Evolutionary conservation across 441 rosid genomes (phyloP).

Genomic region (California macrophylla): DNA sequence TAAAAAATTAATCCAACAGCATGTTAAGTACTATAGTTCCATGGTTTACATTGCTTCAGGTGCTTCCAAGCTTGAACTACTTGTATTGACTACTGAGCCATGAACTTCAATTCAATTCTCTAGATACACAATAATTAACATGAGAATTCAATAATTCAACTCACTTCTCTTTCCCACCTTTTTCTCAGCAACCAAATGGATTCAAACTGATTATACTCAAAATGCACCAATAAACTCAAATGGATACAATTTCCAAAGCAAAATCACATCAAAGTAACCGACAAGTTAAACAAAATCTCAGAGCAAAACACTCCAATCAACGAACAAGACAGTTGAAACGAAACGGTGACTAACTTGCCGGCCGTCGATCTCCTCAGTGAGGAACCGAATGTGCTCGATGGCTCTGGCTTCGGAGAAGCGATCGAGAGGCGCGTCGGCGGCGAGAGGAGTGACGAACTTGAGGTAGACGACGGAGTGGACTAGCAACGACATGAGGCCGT

Average conservation of each 20-base stretch:
- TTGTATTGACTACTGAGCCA: not conserved
- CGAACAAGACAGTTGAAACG: not conserved
- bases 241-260: not conserved
- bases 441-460: constrained; percentile 62
- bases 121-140: not conserved
- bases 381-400: constrained; percentile 67
- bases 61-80: not conserved
- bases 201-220: not conserved
- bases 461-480: constrained; percentile 50
- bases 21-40: not conserved
- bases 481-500: constrained; percentile 52
- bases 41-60: not conserved
- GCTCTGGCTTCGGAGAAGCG: constrained; percentile 95
- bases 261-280: not conserved
- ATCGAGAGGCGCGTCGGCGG: constrained; percentile 60
- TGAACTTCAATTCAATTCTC: not conserved
- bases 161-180: not conserved
- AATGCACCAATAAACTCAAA: not conserved
- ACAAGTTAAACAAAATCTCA: not conserved
- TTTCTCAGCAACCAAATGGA: not conserved
- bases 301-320: not conserved
- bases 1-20: not conserved
- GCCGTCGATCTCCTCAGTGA: constrained; percentile 54
- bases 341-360: constrained; percentile 57
- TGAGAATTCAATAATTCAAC: not conserved